Conservation (phyloP, 2,329 filamentous ascomycete genomes). For the Fusarium buxicola region DNA sequence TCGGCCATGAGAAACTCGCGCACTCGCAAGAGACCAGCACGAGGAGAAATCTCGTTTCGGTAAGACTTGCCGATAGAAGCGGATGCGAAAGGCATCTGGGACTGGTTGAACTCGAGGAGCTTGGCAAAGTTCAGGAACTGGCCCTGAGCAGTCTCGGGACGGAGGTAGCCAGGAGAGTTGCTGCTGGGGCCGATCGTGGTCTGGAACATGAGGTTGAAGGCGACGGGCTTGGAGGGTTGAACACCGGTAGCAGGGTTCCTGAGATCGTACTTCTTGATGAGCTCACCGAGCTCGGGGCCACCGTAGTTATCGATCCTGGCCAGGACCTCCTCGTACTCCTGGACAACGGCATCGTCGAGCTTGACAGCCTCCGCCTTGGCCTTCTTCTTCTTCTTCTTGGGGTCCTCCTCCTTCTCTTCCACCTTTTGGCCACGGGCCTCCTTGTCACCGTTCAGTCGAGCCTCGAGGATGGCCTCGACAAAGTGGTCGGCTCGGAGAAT, state of each 20-base stretch:
- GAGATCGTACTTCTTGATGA: constrained; percentile 93
- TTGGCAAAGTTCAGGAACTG: constrained; percentile 98
- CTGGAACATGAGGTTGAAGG: constrained; percentile 99
- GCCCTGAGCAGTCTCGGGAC: constrained; percentile 96
- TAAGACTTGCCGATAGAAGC: constrained; percentile 98
- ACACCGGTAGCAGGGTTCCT: constrained; percentile 85
- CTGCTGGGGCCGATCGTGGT: constrained; percentile 93
- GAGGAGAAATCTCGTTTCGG: constrained; percentile 96
- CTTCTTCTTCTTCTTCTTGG: constrained; percentile 90
- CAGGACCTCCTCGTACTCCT: constrained; percentile 91
- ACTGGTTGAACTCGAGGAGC: constrained; percentile 95
- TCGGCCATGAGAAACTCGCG: constrained; percentile 99
- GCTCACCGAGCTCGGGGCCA: constrained; percentile 83
- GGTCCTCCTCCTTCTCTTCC: constrained; percentile 78
- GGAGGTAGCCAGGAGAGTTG: constrained; percentile 85
- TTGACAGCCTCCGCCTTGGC: constrained; percentile 83
- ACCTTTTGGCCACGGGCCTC: constrained; percentile 88
- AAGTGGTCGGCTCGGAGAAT: constrained; percentile 97
- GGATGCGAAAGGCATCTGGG: constrained; percentile 95
- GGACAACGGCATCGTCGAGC: constrained; percentile 85
- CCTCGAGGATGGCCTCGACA: constrained; percentile 92
- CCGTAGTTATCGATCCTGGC: constrained; percentile 97
- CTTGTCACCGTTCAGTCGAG: constrained; percentile 88
- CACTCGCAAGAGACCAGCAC: constrained; percentile 89
- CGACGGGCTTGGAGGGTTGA: constrained; percentile 81